phyloP scores from a whole-genome alignment of 805 yeast species.

The Suhomyces kilbournensis region DNA sequence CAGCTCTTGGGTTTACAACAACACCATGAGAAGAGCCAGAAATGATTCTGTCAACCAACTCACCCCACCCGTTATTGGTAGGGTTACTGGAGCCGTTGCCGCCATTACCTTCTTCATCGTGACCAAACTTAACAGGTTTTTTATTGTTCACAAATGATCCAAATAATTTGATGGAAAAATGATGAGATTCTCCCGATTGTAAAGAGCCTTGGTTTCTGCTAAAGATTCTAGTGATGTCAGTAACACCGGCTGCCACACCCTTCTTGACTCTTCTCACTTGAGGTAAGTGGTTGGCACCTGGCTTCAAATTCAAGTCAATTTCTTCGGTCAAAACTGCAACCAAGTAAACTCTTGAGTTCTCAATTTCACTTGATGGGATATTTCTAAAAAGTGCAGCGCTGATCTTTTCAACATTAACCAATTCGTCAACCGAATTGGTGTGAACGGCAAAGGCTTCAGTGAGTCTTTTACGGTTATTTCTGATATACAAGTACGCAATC shows the following conservation, averaged over 20 bases:
- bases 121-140: constrained; percentile 19
- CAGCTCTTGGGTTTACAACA: constrained; percentile 80
- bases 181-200: constrained; percentile 62
- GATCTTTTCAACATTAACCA: constrained; percentile 58
- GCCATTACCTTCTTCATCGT: constrained; percentile 11
- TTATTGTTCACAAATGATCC: constrained; percentile 59
- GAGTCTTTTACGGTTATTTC: constrained; percentile 60
- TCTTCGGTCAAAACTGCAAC: constrained; percentile 76
- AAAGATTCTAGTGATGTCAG: constrained; percentile 78
- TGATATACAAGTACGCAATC: constrained; percentile 68
- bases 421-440: constrained; percentile 54
- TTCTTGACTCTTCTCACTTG: constrained; percentile 51
- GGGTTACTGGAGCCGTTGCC: not conserved
- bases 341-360: constrained; percentile 63
- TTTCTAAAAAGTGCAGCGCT: constrained; percentile 79
- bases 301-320: constrained; percentile 43
- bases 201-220: constrained; percentile 60
- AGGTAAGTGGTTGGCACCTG: constrained; percentile 19
- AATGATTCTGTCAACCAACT: constrained; percentile 72
- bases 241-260: constrained; percentile 86
- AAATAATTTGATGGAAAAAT: constrained; percentile 66
- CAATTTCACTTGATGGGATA: constrained; percentile 65
- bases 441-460: constrained; percentile 79
- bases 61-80: constrained; percentile 83
- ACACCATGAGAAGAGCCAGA: constrained; percentile 72